Evolutionary conservation across 164 flowering plant genomes (phyloP).

Genomic region (Litsea cubeba): DNA sequence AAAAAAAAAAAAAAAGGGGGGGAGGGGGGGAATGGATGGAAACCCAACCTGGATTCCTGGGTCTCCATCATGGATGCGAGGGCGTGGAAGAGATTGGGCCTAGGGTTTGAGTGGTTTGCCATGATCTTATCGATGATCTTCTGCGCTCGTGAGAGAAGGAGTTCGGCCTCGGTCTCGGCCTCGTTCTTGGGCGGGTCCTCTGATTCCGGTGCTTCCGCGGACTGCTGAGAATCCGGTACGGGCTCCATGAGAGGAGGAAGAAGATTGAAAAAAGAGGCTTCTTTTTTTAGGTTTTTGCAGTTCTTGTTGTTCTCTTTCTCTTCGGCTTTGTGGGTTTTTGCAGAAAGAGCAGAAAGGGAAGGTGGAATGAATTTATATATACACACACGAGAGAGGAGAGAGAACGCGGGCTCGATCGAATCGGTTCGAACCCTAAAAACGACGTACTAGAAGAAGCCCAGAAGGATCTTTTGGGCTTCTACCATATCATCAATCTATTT

Average conservation of each 20-base stretch:
- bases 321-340: no score
- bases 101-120: conserved; percentile 51
- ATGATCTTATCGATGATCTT: conserved; percentile 47
- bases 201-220: conserved; percentile 7
- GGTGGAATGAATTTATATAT: no score
- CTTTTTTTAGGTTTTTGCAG: neutral
- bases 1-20: no score
- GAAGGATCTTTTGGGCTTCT: no score
- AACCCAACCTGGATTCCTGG: conserved; percentile 61
- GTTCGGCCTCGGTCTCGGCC: conserved; percentile 21
- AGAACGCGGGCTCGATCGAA: no score
- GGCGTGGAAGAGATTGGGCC: conserved; percentile 63
- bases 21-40: conserved; percentile 3
- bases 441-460: no score
- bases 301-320: no score
- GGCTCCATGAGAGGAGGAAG: conserved; percentile 10
- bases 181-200: conserved; percentile 15
- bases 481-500: no score
- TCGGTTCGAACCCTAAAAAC: no score
- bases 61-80: conserved; percentile 75
- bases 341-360: no score
- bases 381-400: no score
- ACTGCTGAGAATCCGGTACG: conserved; percentile 1
- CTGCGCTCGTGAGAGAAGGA: conserved; percentile 38
- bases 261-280: neutral